These are phyloP conservation scores for Trichoderma koningiopsis DNA, from an alignment of 2,329 filamentous ascomycete species.

Conservation along the genomic window DNA sequence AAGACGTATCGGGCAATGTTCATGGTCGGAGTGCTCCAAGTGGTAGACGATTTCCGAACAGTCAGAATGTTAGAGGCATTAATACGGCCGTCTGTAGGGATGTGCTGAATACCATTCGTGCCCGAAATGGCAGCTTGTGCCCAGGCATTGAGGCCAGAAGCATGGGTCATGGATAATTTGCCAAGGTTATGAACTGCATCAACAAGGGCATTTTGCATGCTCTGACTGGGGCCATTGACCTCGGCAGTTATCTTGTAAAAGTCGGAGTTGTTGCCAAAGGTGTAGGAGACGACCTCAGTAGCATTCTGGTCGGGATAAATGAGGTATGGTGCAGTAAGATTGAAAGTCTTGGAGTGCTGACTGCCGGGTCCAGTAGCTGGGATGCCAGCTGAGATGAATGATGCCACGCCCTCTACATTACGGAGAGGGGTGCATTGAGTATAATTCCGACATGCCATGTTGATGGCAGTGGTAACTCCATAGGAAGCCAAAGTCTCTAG, in stretches of 20 bases:
- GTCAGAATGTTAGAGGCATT: neutral
- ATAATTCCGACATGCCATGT: constrained; percentile 20
- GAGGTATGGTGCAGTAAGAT: constrained; percentile 1
- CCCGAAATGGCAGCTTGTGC: constrained; percentile 3
- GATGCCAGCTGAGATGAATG: constrained; percentile 5
- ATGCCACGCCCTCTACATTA: constrained; percentile 9
- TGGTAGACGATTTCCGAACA: neutral
- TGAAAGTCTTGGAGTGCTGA: constrained; percentile 18
- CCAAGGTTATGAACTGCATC: constrained; percentile 9
- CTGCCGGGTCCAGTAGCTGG: constrained; percentile 13
- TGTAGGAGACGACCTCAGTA: neutral
- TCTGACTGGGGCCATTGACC: constrained; percentile 8
- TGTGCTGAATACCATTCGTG: constrained; percentile 1
- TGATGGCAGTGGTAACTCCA: constrained; percentile 3
- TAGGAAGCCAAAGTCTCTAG: constrained; percentile 5
- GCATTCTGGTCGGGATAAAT: constrained; percentile 6
- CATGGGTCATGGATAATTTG: constrained; percentile 19
- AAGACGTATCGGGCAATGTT: constrained; percentile 18
- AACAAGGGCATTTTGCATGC: constrained; percentile 11
- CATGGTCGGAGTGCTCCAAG: constrained; percentile 18
- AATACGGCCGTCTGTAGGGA: constrained; percentile 5
- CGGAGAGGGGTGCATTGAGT: constrained; percentile 8
- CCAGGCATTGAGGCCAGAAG: constrained; percentile 3
- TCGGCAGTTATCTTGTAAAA: constrained; percentile 20
- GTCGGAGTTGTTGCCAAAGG: constrained; percentile 17